These are phyloP conservation scores for Pseudocercospora fijiensis DNA, from an alignment of 2,329 filamentous ascomycete species.

Conservation along the genomic window DNA sequence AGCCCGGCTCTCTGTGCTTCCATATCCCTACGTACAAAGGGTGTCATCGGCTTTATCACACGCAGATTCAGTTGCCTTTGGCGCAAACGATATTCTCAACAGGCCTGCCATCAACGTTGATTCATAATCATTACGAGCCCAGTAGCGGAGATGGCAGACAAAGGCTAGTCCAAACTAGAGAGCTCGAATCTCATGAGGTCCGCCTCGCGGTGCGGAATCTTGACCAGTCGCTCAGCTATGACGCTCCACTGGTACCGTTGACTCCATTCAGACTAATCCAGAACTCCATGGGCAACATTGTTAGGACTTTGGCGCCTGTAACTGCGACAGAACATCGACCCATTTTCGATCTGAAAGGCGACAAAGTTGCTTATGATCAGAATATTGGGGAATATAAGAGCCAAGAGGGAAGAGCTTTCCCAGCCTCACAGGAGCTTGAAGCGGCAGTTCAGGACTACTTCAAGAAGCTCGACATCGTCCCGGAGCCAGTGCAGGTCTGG, in stretches of 20 bases:
- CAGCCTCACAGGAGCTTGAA: constrained; percentile 73
- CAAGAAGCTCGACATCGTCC: constrained; percentile 41
- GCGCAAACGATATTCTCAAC: constrained; percentile 78
- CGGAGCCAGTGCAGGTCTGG: constrained; percentile 65
- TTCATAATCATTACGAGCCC: constrained; percentile 29
- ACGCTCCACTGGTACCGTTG: constrained; percentile 50
- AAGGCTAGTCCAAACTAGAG: constrained; percentile 14
- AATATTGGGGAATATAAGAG: background rate
- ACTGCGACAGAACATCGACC: background rate
- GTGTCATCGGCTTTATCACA: background rate
- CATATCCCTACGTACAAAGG: constrained; percentile 13
- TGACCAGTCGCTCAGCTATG: background rate
- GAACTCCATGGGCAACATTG: constrained; percentile 74
- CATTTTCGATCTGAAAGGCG: background rate
- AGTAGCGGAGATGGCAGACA: constrained; percentile 17
- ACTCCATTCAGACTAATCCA: constrained; percentile 63
- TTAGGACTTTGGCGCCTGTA: constrained; percentile 47
- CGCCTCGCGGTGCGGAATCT: constrained; percentile 15
- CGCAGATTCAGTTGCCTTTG: constrained; percentile 56
- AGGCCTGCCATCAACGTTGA: constrained; percentile 60
- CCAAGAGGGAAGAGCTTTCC: constrained; percentile 31
- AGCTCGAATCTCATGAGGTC: constrained; percentile 28
- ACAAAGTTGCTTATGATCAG: background rate
- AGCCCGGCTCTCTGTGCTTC: constrained; percentile 34
- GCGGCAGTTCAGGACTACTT: constrained; percentile 60